phyloP scores from a whole-genome alignment of 2,329 filamentous ascomycete species.

The Pseudogymnoascus sp. region DNA sequence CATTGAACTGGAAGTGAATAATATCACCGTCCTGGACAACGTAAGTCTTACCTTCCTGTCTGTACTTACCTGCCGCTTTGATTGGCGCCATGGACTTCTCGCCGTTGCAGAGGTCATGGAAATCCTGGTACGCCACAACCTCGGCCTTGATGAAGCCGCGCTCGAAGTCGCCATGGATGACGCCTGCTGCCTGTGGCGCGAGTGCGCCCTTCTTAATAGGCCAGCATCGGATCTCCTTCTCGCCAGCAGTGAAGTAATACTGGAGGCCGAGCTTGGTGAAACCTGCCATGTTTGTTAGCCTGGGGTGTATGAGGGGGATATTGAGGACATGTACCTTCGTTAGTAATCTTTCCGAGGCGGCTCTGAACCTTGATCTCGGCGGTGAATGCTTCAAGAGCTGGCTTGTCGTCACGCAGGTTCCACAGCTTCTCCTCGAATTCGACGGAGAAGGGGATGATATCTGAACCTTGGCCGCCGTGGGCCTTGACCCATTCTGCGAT shows the following conservation, averaged over 20 bases:
- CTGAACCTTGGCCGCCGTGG: constrained; percentile 35
- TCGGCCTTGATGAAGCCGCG: constrained; percentile 40
- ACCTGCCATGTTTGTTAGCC: constrained; percentile 18
- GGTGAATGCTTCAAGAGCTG: constrained; percentile 30
- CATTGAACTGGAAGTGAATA: constrained; percentile 37
- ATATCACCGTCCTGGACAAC: constrained; percentile 39
- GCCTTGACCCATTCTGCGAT: constrained; percentile 41
- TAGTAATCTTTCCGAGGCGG: constrained; percentile 36
- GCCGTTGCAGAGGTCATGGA: constrained; percentile 37
- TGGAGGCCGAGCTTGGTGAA: constrained; percentile 38
- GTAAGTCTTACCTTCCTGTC: constrained; percentile 39
- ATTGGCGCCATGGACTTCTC: constrained; percentile 39
- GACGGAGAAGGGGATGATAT: constrained; percentile 39
- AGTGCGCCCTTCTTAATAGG: constrained; percentile 33
- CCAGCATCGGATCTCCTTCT: constrained; percentile 41
- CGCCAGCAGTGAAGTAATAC: constrained; percentile 41
- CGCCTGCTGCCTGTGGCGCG: constrained; percentile 36
- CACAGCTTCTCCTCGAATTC: constrained; percentile 40
- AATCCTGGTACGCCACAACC: constrained; percentile 39
- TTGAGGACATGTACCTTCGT: constrained; percentile 21
- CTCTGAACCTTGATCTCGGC: constrained; percentile 37
- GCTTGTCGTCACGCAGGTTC: constrained; percentile 32
- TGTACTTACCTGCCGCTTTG: constrained; percentile 39
- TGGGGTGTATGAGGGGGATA: background rate
- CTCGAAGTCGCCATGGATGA: constrained; percentile 38